Conservation (phyloP, 192 early-diverging fungal genomes). For the Chytriomyces confervae region DNA sequence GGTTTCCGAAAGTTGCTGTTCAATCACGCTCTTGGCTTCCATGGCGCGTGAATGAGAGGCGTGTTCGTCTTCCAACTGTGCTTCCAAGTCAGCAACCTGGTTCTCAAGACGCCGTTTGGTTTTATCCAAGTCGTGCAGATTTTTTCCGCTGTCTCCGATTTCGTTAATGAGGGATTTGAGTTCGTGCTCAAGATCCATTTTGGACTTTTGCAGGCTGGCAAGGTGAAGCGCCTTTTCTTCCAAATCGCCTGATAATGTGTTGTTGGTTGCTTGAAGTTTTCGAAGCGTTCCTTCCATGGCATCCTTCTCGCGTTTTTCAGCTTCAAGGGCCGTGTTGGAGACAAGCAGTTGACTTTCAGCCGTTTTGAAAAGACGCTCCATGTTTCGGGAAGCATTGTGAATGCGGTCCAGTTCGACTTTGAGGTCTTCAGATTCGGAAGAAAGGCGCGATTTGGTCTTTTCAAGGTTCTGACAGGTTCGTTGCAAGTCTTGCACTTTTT, state of each 20-base stretch:
- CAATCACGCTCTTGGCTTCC: constrained; percentile 60
- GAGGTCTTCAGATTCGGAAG: constrained; percentile 77
- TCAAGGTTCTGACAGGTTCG: constrained; percentile 66
- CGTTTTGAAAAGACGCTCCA: constrained; percentile 66
- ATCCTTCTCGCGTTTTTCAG: constrained; percentile 64
- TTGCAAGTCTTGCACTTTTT: constrained; percentile 67
- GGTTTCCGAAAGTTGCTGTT: constrained; percentile 72
- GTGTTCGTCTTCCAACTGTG: constrained; percentile 70
- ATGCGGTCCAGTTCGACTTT: constrained; percentile 77
- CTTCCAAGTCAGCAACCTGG: constrained; percentile 63
- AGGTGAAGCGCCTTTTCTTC: constrained; percentile 64
- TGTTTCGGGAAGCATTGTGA: constrained; percentile 69
- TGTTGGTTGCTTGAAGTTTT: constrained; percentile 62
- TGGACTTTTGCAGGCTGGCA: constrained; percentile 61
- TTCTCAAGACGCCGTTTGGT: constrained; percentile 65
- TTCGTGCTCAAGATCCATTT: constrained; percentile 71
- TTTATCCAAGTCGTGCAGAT: constrained; percentile 78
- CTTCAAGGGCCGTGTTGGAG: constrained; percentile 61
- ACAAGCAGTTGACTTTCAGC: constrained; percentile 61
- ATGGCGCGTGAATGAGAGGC: constrained; percentile 59
- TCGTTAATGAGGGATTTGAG: constrained; percentile 72
- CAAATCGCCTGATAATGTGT: constrained; percentile 63
- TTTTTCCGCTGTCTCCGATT: constrained; percentile 76
- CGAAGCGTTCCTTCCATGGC: constrained; percentile 64
- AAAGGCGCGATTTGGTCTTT: constrained; percentile 70